A percentile compares a stretch with the other conserved stretches of the same genome.
phyloP scores from a whole-genome alignment of 2,329 filamentous ascomycete genomes.

The Berkeleyomyces rouxiae region DNA sequence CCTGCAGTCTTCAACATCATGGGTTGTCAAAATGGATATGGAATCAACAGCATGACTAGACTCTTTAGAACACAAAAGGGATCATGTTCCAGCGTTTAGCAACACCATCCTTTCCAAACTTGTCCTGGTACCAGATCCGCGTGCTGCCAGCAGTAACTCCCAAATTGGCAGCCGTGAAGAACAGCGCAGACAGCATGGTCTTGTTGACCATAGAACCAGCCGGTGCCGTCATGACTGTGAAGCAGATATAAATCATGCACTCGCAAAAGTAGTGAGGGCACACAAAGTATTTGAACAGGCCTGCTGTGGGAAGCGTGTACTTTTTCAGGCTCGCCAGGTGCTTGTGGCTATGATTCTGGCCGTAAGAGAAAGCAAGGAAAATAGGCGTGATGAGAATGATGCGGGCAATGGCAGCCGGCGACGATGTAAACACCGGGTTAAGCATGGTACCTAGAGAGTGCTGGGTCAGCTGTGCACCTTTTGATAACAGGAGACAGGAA shows the following conservation, averaged over 20 bases:
- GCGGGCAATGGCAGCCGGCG: not conserved
- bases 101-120: conserved; percentile 53
- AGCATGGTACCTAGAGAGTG: conserved; percentile 20
- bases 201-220: conserved; percentile 47
- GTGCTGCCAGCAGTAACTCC: conserved; percentile 67
- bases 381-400: conserved; percentile 34
- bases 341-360: conserved; percentile 60
- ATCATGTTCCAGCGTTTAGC: conserved; percentile 58
- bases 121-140: conserved; percentile 59
- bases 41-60: too few species aligned
- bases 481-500: not conserved
- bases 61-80: conserved; percentile 42
- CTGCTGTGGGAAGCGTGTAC: conserved; percentile 64
- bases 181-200: conserved; percentile 51
- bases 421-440: conserved; percentile 5
- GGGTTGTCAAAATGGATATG: too few species aligned
- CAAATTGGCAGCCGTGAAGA: conserved; percentile 66
- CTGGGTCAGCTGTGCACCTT: not conserved
- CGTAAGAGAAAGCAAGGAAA: conserved; percentile 51
- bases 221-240: conserved; percentile 61
- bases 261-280: conserved; percentile 90
- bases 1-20: too few species aligned
- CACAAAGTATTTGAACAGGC: conserved; percentile 54
- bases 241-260: conserved; percentile 64
- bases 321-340: conserved; percentile 57